phyloP scores from a whole-genome alignment of 495 filamentous ascomycete genomes.

The Penicillium odoratum region DNA sequence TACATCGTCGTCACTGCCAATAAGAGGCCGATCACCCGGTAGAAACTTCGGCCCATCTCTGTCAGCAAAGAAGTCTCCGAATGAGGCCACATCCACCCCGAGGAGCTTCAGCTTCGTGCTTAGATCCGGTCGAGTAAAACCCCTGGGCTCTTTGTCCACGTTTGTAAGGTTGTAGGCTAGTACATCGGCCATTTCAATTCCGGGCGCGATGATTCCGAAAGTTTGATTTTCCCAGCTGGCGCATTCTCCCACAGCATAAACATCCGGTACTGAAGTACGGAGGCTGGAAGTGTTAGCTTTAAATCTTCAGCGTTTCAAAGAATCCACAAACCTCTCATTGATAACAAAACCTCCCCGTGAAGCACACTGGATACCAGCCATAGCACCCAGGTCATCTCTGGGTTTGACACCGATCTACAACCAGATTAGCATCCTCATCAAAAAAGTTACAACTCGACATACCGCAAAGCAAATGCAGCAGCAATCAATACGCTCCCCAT shows the following conservation, averaged over 20 bases:
- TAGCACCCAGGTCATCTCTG: constrained; percentile 75
- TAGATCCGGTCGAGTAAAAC: constrained; percentile 83
- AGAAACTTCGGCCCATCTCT: constrained; percentile 78
- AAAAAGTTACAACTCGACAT: constrained; percentile 24
- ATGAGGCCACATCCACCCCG: constrained; percentile 92
- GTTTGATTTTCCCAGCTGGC: constrained; percentile 93
- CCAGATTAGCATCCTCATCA: not conserved
- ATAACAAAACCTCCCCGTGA: constrained; percentile 79
- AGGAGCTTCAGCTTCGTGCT: constrained; percentile 94
- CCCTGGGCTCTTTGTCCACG: constrained; percentile 66
- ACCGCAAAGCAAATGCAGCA: constrained; percentile 87
- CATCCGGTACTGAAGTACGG: constrained; percentile 67
- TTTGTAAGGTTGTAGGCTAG: constrained; percentile 94
- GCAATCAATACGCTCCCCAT: constrained; percentile 80
- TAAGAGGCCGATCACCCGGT: constrained; percentile 52
- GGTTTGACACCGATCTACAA: constrained; percentile 75
- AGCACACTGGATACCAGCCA: constrained; percentile 71
- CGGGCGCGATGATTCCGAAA: constrained; percentile 91
- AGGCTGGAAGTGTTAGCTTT: constrained; percentile 43
- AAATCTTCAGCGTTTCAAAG: not conserved
- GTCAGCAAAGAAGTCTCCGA: constrained; percentile 96
- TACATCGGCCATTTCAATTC: constrained; percentile 95
- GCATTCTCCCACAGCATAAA: constrained; percentile 94
- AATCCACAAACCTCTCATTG: constrained; percentile 48
- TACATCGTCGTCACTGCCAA: constrained; percentile 30